phyloP scores from a whole-genome alignment of 2,329 filamentous ascomycete species.

The Xylariales sp. region DNA sequence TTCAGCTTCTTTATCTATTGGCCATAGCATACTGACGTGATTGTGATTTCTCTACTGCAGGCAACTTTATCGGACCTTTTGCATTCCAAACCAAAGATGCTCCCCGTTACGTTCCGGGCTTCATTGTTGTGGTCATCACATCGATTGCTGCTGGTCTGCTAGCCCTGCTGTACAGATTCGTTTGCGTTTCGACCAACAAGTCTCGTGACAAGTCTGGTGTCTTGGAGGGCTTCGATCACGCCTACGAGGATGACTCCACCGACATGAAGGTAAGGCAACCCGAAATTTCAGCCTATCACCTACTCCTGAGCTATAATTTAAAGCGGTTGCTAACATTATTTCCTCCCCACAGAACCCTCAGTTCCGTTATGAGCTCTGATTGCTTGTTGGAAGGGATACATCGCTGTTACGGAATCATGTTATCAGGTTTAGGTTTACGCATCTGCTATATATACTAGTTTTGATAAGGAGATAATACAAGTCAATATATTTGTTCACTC shows the following conservation, averaged over 20 bases:
- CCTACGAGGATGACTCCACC: slow-evolving; percentile 3
- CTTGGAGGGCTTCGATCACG: slow-evolving; percentile 1
- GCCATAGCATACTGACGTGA: neutral
- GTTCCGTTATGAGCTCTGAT: too few species aligned
- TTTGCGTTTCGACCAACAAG: neutral
- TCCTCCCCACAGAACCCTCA: neutral
- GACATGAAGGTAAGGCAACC: neutral
- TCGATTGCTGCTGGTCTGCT: neutral
- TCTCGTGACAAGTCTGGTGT: neutral
- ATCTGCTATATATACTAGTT: too few species aligned
- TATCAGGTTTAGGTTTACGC: too few species aligned
- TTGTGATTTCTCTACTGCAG: neutral
- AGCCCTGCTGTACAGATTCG: neutral
- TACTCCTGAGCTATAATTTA: neutral
- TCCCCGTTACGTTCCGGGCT: slow-evolving; percentile 1
- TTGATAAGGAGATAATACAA: too few species aligned
- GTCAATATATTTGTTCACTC: too few species aligned
- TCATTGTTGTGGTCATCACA: neutral
- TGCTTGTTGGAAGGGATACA: too few species aligned
- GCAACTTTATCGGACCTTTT: neutral
- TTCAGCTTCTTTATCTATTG: too few species aligned
- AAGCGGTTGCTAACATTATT: neutral
- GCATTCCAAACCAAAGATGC: slow-evolving; percentile 1
- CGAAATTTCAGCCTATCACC: neutral
- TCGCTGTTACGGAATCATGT: too few species aligned